phyloP scores from a whole-genome alignment of 2,329 filamentous ascomycete species.

The Alternaria infectoria region DNA sequence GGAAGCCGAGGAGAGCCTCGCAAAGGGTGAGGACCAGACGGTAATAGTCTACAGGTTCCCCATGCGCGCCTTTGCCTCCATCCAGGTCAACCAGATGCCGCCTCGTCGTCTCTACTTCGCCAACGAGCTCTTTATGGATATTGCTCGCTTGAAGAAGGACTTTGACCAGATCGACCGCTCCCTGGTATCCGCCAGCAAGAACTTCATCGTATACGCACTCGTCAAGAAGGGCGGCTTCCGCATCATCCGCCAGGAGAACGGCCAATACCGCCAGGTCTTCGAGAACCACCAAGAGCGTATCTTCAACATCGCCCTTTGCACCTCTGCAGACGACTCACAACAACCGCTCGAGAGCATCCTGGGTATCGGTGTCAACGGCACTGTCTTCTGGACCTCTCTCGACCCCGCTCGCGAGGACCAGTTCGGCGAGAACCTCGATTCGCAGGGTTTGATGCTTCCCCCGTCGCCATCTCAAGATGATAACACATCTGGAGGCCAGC shows the following conservation, averaged over 20 bases:
- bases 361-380: constrained; percentile 90
- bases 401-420: constrained; percentile 52
- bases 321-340: constrained; percentile 60
- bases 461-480: constrained; percentile 86
- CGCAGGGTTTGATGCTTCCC: constrained; percentile 86
- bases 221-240: constrained; percentile 91
- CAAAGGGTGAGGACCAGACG: constrained; percentile 70
- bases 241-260: constrained; percentile 93
- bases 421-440: constrained; percentile 81
- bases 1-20: constrained; percentile 71
- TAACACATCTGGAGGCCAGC: constrained; percentile 86
- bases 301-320: constrained; percentile 89
- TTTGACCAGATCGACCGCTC: constrained; percentile 97
- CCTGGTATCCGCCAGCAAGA: constrained; percentile 84
- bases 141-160: constrained; percentile 93
- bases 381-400: constrained; percentile 92
- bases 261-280: constrained; percentile 89
- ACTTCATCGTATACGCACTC: constrained; percentile 93
- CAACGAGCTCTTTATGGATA: constrained; percentile 84
- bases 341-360: constrained; percentile 73
- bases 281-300: constrained; percentile 90
- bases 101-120: constrained; percentile 69
- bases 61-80: constrained; percentile 93
- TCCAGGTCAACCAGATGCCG: constrained; percentile 69
- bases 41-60: constrained; percentile 94